A percentile compares a stretch with the other conserved stretches of the same genome.
Conservation (phyloP, 164 flowering plant genomes). For the Stephania yunnanensis region DNA sequence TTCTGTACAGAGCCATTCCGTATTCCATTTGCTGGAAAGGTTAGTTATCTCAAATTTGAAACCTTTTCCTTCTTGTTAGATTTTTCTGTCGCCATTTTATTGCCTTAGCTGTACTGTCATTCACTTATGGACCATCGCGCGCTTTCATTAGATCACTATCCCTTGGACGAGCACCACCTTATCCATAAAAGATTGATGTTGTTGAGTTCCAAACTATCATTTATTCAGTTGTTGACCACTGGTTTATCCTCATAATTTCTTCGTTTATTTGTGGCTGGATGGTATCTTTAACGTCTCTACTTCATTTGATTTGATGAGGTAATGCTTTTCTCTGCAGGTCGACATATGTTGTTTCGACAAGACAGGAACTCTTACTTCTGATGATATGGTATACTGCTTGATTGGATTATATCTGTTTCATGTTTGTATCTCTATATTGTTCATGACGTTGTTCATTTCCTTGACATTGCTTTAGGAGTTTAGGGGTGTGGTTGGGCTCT, state of each 20-base stretch:
- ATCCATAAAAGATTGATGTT: too few relatives aligned
- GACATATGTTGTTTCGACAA: constrained; percentile 98
- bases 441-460: not conserved
- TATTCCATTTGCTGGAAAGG: constrained; percentile 99
- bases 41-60: constrained; percentile 15
- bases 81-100: not conserved
- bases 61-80: not conserved
- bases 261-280: not conserved
- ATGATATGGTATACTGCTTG: constrained; percentile 79
- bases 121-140: not conserved
- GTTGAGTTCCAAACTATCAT: too few relatives aligned
- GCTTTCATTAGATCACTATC: not conserved
- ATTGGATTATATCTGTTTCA: not conserved
- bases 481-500: constrained; percentile 76
- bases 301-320: too few relatives aligned
- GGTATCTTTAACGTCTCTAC: too few relatives aligned
- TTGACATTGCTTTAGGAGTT: constrained; percentile 55
- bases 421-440: not conserved
- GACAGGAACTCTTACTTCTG: constrained; percentile 97
- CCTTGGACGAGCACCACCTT: too few relatives aligned
- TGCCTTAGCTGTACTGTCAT: not conserved
- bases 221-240: not conserved
- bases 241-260: not conserved
- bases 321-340: constrained; percentile 48
- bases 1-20: constrained; percentile 98